A percentile compares a stretch with the other conserved stretches of the same genome.
Evolutionary conservation across 345 rosid species (phyloP).

Genomic region (Arabis hirsuta): DNA sequence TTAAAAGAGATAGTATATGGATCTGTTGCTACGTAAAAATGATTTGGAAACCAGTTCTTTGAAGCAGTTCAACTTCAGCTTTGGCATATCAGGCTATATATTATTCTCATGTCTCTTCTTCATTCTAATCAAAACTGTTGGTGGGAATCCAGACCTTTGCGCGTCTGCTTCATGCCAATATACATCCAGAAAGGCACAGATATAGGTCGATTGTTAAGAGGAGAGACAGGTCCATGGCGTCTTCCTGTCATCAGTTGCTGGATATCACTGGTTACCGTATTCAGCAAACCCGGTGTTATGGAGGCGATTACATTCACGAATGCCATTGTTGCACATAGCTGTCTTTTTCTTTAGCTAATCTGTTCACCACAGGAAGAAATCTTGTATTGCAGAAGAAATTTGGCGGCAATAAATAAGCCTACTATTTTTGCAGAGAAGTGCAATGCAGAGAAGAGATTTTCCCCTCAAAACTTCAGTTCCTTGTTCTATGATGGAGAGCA

Average conservation of each 20-base stretch:
- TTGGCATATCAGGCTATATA: too few species aligned
- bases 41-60: too few species aligned
- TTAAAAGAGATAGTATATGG: too few species aligned
- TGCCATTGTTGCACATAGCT: conserved; percentile 74
- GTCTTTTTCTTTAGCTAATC: conserved; percentile 90
- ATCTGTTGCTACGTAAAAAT: too few species aligned
- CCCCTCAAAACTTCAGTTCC: conserved; percentile 87
- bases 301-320: conserved; percentile 70
- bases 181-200: too few species aligned
- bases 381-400: conserved; percentile 79
- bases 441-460: conserved; percentile 76
- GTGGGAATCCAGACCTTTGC: too few species aligned
- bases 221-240: conserved; percentile 74
- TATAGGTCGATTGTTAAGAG: conserved; percentile 61
- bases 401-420: conserved; percentile 67
- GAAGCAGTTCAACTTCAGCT: too few species aligned
- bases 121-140: too few species aligned
- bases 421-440: conserved; percentile 83
- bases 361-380: conserved; percentile 79
- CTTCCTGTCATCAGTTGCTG: conserved; percentile 88
- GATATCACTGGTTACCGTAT: conserved; percentile 72
- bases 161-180: too few species aligned
- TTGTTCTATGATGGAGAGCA: conserved; percentile 84
- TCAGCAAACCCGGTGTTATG: conserved; percentile 69
- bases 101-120: too few species aligned